A percentile compares a stretch with the other conserved stretches of the same genome.
These are phyloP conservation scores for Fusarium sp. DNA, from an alignment of 2,329 filamentous ascomycete genomes.

Conservation along the genomic window DNA sequence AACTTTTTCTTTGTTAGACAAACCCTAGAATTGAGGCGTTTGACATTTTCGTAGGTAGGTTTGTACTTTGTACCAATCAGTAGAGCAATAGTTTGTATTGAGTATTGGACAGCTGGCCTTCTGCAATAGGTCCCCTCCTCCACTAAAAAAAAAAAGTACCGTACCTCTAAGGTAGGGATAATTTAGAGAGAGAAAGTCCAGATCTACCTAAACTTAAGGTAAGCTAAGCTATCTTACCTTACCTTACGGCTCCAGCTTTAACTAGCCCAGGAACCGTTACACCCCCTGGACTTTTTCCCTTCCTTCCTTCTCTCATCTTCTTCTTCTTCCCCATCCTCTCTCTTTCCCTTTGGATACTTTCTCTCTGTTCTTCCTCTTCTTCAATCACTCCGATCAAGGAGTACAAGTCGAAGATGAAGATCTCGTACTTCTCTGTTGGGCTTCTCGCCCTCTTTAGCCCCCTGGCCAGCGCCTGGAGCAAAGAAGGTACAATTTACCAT, in stretches of 20 bases:
- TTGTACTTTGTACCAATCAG: constrained; percentile 21
- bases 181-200: constrained; percentile 3
- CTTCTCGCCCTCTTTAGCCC: constrained; percentile 75
- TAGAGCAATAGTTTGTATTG: constrained; percentile 2
- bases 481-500: constrained; percentile 73
- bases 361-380: constrained; percentile 12
- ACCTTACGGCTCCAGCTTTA: constrained; percentile 14
- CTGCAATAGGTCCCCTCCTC: constrained; percentile 27
- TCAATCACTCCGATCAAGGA: neutral
- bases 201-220: constrained; percentile 14
- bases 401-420: constrained; percentile 70
- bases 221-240: neutral
- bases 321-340: neutral
- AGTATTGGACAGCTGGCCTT: constrained; percentile 41
- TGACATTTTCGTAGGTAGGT: constrained; percentile 28
- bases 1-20: neutral
- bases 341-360: neutral
- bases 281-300: constrained; percentile 13
- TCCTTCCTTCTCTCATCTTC: neutral
- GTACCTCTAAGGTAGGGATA: constrained; percentile 18
- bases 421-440: constrained; percentile 73
- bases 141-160: constrained; percentile 27
- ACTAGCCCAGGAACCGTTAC: constrained; percentile 27
- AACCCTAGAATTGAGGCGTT: constrained; percentile 17
- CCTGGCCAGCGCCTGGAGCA: constrained; percentile 81